Evolutionary conservation across 345 rosid species (phyloP).

Genomic region (Eucalyptus shirleyi): DNA sequence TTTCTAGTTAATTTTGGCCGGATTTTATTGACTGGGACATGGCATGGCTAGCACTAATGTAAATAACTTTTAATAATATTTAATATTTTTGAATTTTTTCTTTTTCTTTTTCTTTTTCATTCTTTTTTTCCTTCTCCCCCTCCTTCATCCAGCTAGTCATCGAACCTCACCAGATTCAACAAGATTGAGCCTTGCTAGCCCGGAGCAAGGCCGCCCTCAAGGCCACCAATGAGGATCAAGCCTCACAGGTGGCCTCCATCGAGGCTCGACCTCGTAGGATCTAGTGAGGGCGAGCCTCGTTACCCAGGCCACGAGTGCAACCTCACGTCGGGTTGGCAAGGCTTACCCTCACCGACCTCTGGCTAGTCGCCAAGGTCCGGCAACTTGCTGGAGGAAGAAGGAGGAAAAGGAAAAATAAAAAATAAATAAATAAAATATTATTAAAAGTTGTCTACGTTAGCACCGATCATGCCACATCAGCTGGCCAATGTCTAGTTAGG

Average conservation of each 20-base stretch:
- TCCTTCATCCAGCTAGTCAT: accelerated
- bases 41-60: accelerated
- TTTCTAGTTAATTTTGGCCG: accelerated
- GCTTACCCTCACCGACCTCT: no score
- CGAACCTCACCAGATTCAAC: accelerated
- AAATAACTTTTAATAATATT: no score
- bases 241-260: no score
- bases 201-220: accelerated
- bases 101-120: no score
- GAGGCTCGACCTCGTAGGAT: accelerated
- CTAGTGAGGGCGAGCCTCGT: no score
- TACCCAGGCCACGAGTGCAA: accelerated
- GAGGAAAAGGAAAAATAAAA: no score
- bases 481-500: accelerated
- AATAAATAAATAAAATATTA: no score
- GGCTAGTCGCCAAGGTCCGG: accelerated
- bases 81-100: no score
- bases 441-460: accelerated
- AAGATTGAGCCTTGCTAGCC: accelerated
- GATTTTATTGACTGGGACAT: no score
- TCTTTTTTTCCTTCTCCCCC: no score
- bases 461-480: accelerated
- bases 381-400: accelerated
- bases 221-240: no score
- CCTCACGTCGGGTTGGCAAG: no score